Evolutionary conservation across 257 asterid species (phyloP), one percentile per base, ranked within the genome.

Genomic region (Solanum piurae): DNA sequence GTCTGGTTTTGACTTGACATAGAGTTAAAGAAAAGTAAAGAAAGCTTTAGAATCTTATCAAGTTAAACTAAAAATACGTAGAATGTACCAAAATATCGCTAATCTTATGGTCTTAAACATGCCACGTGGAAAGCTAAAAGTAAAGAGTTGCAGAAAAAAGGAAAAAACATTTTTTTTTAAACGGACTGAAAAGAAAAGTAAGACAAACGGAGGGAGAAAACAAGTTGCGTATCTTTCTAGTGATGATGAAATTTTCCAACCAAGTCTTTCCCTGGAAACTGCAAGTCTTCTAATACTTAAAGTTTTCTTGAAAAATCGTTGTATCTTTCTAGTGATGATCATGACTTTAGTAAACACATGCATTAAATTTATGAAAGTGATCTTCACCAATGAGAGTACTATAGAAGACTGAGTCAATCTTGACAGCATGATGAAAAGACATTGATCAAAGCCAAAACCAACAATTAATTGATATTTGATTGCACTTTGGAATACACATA

Each of bases 381-480:
- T 69, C n/a, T 29, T 69, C 6, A 69, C 38, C 36, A 68, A 27
- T 68, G 20, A 68, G 36, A 68, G 74, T 69, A 14, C 2, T 69
- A 31, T 69, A 69, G 76, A 69, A 69, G 40, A 69, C 38, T 69
- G 3, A 29, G 23, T 69, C 76, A 69, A 29, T 31, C 23, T 69
- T 29, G 12, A 14, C 38, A 29, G 76, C 76, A 2, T 29, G 38
- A 25, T 69, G 12, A 69, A 69, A 69, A 69, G 38, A 0, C 76
- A 29, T 69, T 69, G 76, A 29, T 69, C 76, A 69, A 66, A 66
- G 36, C 36, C 73, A 12, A 66, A 66, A 66, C 73, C 73, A 66
- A 62, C 69, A 62, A 62, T 62, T 62, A 62, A 23, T 58, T 58
- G 27, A 8, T 58, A 27, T 49, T 49, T 49, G 60, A 7, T 55